Evolutionary conservation across 1,139 yeast species (phyloP).

Genomic region (Entelexis paramagnoliae): DNA sequence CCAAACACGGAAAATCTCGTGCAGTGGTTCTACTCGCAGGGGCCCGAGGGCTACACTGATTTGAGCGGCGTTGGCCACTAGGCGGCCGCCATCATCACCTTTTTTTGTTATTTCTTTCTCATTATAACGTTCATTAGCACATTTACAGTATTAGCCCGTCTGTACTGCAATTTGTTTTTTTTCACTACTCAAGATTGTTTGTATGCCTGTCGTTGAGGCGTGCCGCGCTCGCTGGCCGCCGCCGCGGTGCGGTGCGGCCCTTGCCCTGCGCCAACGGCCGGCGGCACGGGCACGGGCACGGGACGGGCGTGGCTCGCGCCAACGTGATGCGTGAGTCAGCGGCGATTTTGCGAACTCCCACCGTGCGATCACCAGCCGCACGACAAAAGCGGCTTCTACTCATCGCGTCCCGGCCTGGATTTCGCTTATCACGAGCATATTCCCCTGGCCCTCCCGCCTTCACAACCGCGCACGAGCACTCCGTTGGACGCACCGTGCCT

Average conservation of each 20-base stretch:
- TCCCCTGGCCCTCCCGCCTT: neutral
- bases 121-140: no score
- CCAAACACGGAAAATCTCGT: slow-evolving; percentile 16
- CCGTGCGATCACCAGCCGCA: slow-evolving; percentile 6
- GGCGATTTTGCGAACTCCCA: slow-evolving; percentile 11
- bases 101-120: no score
- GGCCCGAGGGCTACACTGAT: slow-evolving; percentile 17
- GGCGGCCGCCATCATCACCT: no score
- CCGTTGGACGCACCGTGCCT: neutral
- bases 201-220: no score
- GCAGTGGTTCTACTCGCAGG: slow-evolving; percentile 11
- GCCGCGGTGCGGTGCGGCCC: no score
- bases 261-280: no score
- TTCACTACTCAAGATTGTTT: no score
- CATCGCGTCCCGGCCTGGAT: slow-evolving; percentile 2
- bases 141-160: no score
- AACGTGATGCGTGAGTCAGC: slow-evolving; percentile 8
- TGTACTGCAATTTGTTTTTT: no score
- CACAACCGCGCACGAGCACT: neutral
- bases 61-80: neutral
- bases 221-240: no score
- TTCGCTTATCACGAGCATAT: neutral
- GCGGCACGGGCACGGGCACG: no score
- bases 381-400: slow-evolving; percentile 1
- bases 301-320: no score